Base-by-base conservation (phyloP, 164 flowering plant species). In the Amborella trichopoda region DNA sequence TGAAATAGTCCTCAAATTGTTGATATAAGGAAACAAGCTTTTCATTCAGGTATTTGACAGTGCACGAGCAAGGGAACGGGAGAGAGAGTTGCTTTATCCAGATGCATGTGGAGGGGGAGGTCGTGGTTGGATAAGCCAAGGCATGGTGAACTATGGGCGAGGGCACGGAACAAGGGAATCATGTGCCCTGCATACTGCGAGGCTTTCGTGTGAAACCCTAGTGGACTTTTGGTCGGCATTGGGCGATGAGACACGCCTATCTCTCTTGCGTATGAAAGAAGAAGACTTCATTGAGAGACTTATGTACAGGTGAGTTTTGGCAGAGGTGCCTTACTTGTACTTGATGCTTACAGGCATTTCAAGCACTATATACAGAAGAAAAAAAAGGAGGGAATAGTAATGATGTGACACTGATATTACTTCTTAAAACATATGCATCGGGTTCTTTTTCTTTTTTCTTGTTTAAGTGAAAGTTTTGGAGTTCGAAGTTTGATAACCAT, bases 41-140 rank as follows among this genome's bases (percentile, higher is more conserved):
- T 62, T 60, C 25, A 48, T 53, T 56, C 75, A 91, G 99, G 95
- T 91, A 3, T 91, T 91, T 69, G 86, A 87, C 53, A 74, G 95
- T 68, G 90, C 96, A 36, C 88, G 86, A 48, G 85, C 76, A 45
- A 80, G 99, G 69, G 96, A 91, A 61, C 70, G 95, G 41, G 95
- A 91, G 39, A 72, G 99, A 2, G 94, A 84, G 54, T 60, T 87
- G 66, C 95, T 82, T 46, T 91, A 87, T 64, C 96, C 99, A 46
- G 96, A 91, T 70, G 99, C 99, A 25, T 91, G 99, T 68, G 99
- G 99, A 34, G 96, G 95, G 38, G 94, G 85, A 46, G 96, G 86
- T 53, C 78, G 99, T 28, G 99, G 96, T 43, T 91, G 99, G 99
- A 87, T 91, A 47, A 83, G 95, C 70, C 95, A 83, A 75, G 95